These are phyloP conservation scores for Rhododendron kiyosumense DNA, from an alignment of 148 eudicot species.

Conservation along the genomic window DNA sequence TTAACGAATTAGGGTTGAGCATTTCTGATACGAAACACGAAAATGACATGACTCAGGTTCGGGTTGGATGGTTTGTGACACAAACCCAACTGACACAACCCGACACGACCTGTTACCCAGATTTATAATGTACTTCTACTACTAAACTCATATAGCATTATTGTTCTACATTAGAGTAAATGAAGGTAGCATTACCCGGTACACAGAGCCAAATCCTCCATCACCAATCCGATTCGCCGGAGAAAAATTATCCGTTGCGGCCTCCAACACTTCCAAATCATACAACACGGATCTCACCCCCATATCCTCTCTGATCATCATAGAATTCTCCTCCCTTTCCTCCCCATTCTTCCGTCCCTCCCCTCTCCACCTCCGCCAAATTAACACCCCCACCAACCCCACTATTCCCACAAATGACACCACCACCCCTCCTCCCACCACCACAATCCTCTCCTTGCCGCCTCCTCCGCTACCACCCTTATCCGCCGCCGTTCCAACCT, in stretches of 20 bases:
- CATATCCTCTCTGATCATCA: neutral
- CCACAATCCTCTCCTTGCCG: neutral
- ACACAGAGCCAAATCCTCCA: slow-evolving; percentile 7
- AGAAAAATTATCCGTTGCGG: slow-evolving; percentile 3
- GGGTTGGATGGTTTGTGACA: too few species aligned
- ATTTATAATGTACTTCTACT: too few species aligned
- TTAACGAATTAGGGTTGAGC: too few species aligned
- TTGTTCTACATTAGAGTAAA: too few species aligned
- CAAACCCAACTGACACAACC: too few species aligned
- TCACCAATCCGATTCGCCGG: neutral
- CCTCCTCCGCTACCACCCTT: neutral
- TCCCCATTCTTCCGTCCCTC: neutral
- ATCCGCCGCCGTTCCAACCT: too few species aligned
- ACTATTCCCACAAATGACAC: neutral
- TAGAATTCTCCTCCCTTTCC: neutral
- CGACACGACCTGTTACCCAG: too few species aligned
- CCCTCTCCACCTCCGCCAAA: neutral
- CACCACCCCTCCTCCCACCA: neutral
- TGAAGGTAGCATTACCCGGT: neutral
- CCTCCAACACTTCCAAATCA: neutral
- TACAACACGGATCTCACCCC: neutral
- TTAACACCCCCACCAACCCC: neutral
- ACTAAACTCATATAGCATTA: too few species aligned
- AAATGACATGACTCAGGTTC: too few species aligned
- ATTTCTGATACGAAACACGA: too few species aligned